phyloP scores from a whole-genome alignment of 805 yeast genomes.

The Brettanomyces anomalus region DNA sequence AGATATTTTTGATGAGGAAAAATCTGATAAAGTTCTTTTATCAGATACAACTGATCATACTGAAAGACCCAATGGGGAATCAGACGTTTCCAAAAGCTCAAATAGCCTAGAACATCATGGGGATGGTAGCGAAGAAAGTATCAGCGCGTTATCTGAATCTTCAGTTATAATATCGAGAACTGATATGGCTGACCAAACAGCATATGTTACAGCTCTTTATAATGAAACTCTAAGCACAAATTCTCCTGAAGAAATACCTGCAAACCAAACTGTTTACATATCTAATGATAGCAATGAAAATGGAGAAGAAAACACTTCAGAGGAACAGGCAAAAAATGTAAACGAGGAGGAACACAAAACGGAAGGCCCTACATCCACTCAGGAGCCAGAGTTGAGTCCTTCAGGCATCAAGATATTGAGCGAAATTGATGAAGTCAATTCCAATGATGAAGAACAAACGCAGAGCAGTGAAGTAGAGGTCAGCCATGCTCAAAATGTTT shows the following conservation, averaged over 20 bases:
- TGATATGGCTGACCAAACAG: slow-evolving; percentile 15
- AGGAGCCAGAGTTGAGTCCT: too few species aligned
- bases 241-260: slow-evolving; percentile 11
- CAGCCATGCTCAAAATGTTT: too few species aligned
- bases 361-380: too few species aligned
- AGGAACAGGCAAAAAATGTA: background rate
- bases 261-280: slow-evolving; percentile 19
- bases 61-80: too few species aligned
- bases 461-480: too few species aligned
- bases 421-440: too few species aligned
- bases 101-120: background rate
- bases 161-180: slow-evolving; percentile 13
- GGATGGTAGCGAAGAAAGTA: background rate
- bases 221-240: slow-evolving; percentile 13
- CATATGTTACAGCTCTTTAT: slow-evolving; percentile 18
- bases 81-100: background rate
- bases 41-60: too few species aligned
- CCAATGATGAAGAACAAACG: too few species aligned
- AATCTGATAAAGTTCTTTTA: background rate
- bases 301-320: background rate
- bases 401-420: too few species aligned
- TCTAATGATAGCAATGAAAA: background rate
- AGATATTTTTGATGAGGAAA: background rate
- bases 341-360: too few species aligned
- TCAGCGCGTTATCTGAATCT: slow-evolving; percentile 19